Percentiles rank a stretch among this genome's conserved stretches.
Conservation (phyloP, 1,139 yeast species). For the Yamadazyma dendronema region DNA sequence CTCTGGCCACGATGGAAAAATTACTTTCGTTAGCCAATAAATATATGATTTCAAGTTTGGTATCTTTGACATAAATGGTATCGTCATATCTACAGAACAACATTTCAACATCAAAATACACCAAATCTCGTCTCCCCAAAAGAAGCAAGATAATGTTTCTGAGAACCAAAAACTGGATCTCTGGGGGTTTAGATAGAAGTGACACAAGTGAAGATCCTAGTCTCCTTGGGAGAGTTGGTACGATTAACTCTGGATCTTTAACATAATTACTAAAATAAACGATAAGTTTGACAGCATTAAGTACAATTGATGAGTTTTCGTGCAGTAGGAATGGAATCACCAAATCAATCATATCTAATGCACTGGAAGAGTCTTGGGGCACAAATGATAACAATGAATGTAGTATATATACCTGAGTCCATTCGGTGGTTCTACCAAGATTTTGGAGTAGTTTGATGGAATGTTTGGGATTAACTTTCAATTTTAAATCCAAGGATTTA, state of each 20-base stretch:
- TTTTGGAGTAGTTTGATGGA: constrained; percentile 51
- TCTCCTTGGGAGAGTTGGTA: constrained; percentile 55
- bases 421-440: constrained; percentile 64
- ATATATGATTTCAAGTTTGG: constrained; percentile 84
- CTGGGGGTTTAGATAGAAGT: constrained; percentile 74
- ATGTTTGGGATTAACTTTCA: constrained; percentile 55
- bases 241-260: constrained; percentile 36
- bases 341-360: constrained; percentile 65
- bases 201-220: constrained; percentile 73
- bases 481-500: constrained; percentile 40
- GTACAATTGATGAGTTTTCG: constrained; percentile 77
- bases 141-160: constrained; percentile 77
- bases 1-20: constrained; percentile 62
- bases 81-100: constrained; percentile 84
- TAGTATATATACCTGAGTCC: constrained; percentile 76
- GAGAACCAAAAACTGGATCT: constrained; percentile 77
- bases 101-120: constrained; percentile 66
- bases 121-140: constrained; percentile 61
- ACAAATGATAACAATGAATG: constrained; percentile 67
- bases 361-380: constrained; percentile 68
- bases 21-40: constrained; percentile 69
- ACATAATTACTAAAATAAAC: constrained; percentile 74
- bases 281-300: constrained; percentile 72
- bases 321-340: constrained; percentile 75
- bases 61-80: constrained; percentile 84